Base-by-base conservation (phyloP, 768 basidiomycete species). In the Paxillus involutus region DNA sequence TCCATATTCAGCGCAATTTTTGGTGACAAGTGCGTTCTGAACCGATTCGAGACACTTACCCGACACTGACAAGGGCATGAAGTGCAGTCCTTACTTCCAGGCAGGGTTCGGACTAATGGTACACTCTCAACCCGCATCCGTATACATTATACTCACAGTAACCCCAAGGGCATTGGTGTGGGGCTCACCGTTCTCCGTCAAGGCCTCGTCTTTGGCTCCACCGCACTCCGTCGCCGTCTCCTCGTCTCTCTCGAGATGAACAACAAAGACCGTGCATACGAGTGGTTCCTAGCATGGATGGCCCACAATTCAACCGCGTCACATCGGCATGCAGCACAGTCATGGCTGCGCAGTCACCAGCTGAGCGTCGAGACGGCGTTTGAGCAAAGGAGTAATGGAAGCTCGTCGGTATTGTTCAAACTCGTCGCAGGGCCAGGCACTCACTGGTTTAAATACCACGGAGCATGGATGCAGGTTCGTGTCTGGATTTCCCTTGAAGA, bases 31-130 rank as follows among this genome's bases (percentile, higher is more conserved):
- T 89, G 67, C 74, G 87, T 77, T 47, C 53, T 47, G 3, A 7
- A 26, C 30, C n/a, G 53, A 46, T 59, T 29, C 32, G 17, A 6
- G 10, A 14, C 49, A 41, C 30, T 50, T 37, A 49, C 26, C 47
- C 43, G 37, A 33, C 49, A 21, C 52, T 59, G 52, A 70, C 59
- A n/a, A 55, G 43, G 56, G 51, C 57, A 64, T 73, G 66, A 80
- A 80, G 73, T 63, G 65, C 63, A 99, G 97, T 68, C 96, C 94
- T 36, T 95, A 94, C 75, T 98, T 99, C 68, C 92, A 96, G 68
- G 97, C 96, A 45, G 96, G 97, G 26, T 98, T 98, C 64, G 97
- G 96, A 35, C 81, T 99, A 36, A 95, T 98, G 94, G 96, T 95
- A 60, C 53, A 73, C 19, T 14, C 33, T 29, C 32, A 44, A 17